Evolutionary conservation across 1,284 basidiomycete genomes (phyloP).

Genomic region (Tilletia horrida): DNA sequence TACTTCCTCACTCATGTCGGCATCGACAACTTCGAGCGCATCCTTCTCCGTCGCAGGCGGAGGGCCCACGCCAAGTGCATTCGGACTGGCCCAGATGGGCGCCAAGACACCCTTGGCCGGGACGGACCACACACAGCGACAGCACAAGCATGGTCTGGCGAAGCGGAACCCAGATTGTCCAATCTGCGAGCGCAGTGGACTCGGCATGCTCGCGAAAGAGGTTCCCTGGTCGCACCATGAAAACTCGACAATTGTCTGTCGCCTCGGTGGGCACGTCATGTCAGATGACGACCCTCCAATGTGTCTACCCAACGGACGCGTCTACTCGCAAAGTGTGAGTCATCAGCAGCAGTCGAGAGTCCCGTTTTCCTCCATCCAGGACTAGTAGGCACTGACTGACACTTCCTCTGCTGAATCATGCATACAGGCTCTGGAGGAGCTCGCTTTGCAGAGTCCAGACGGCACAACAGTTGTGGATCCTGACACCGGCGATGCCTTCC

Average conservation of each 20-base stretch:
- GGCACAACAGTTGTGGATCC: constrained; percentile 74
- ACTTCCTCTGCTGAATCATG: not conserved
- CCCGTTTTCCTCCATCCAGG: too few species aligned
- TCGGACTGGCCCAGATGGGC: too few species aligned
- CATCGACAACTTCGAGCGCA: too few species aligned
- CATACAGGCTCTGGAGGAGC: constrained; percentile 72
- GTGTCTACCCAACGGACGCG: constrained; percentile 85
- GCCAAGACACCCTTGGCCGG: not conserved
- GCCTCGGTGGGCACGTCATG: constrained; percentile 85
- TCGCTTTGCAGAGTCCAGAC: constrained; percentile 69
- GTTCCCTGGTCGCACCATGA: constrained; percentile 90
- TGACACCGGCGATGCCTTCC: constrained; percentile 66
- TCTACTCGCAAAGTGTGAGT: constrained; percentile 66
- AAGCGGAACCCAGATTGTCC: constrained; percentile 68
- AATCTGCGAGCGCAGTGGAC: constrained; percentile 68
- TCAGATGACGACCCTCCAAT: constrained; percentile 86
- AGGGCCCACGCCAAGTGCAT: too few species aligned
- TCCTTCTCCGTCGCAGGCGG: too few species aligned
- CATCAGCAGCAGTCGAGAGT: too few species aligned
- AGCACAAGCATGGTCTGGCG: not conserved
- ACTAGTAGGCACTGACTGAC: too few species aligned
- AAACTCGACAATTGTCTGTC: constrained; percentile 91
- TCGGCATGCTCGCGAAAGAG: constrained; percentile 72
- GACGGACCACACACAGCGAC: not conserved
- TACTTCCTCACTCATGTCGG: too few species aligned